Percentiles rank a stretch among this genome's conserved stretches.
These are phyloP conservation scores for Trifolium pratense DNA, from an alignment of 306 rosid species.

Conservation along the genomic window DNA sequence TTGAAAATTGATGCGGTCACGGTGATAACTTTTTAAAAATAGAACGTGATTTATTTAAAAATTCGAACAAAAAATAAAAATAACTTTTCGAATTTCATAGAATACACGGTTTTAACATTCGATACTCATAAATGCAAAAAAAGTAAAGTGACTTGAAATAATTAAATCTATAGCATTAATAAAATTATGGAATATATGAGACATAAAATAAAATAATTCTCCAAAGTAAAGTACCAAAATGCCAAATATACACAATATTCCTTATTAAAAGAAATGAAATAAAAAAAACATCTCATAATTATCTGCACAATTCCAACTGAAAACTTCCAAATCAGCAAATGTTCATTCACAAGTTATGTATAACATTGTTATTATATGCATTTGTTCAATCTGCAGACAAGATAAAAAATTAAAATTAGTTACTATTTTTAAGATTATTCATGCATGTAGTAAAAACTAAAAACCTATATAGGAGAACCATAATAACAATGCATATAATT, in stretches of 20 bases:
- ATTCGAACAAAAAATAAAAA: too few species aligned
- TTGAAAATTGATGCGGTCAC: too few species aligned
- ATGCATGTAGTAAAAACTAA: background rate
- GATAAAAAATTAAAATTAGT: conserved; percentile 7
- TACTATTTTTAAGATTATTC: background rate
- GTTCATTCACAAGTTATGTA: conserved; percentile 41
- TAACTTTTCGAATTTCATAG: too few species aligned
- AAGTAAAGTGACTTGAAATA: too few species aligned
- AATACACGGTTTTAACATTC: too few species aligned
- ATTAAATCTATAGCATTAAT: too few species aligned
- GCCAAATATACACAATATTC: background rate
- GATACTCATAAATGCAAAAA: too few species aligned
- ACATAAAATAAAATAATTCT: background rate
- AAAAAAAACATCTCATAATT: conserved; percentile 36
- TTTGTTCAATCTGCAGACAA: conserved; percentile 57
- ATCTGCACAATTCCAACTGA: conserved; percentile 36
- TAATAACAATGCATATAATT: too few species aligned
- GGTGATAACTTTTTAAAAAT: too few species aligned
- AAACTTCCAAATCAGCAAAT: conserved; percentile 43
- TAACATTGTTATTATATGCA: conserved; percentile 41
- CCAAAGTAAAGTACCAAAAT: conserved; percentile 12
- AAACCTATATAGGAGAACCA: background rate
- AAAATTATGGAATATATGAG: background rate
- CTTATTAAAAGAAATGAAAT: background rate
- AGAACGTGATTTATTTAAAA: too few species aligned